Percentiles rank a stretch among this genome's conserved stretches.
phyloP scores from a whole-genome alignment of 176 grass and related monocot genomes.

The Elaeis guineensis region DNA sequence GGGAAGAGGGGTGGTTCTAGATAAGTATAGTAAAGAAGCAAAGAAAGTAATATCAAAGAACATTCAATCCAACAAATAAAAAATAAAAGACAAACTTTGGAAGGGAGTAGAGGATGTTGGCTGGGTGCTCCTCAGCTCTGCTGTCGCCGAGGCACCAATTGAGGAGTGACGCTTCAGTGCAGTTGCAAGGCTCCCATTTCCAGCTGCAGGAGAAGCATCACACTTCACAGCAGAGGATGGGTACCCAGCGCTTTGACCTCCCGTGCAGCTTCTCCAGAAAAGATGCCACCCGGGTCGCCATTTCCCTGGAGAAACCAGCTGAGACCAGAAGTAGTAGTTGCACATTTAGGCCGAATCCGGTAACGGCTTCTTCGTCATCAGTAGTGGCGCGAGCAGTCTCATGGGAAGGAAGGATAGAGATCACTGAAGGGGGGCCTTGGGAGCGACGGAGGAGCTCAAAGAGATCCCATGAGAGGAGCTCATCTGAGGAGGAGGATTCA shows the following conservation, averaged over 20 bases:
- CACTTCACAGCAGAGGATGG: conserved; percentile 34
- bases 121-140: conserved; percentile 54
- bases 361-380: conserved; percentile 11
- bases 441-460: conserved; percentile 39
- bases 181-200: conserved; percentile 19
- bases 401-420: conserved; percentile 40
- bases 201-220: conserved; percentile 10
- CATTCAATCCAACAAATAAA: too few species aligned
- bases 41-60: too few species aligned
- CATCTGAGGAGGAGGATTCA: conserved; percentile 41
- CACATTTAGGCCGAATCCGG: conserved; percentile 46
- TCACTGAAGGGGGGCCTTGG: conserved; percentile 16
- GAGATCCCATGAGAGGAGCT: conserved; percentile 51
- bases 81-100: neutral
- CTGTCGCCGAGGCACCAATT: conserved; percentile 73
- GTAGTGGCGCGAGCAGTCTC: conserved; percentile 40
- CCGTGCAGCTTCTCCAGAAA: conserved; percentile 74
- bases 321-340: conserved; percentile 39
- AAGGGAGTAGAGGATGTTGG: conserved; percentile 78
- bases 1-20: too few species aligned
- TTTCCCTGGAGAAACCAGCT: conserved; percentile 27
- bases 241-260: conserved; percentile 77
- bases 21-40: too few species aligned
- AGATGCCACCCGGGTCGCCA: conserved; percentile 21
- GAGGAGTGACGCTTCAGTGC: conserved; percentile 34